Evolutionary conservation across 2,329 filamentous ascomycete genomes (phyloP).

Genomic region (Penicillium capsulatum): DNA sequence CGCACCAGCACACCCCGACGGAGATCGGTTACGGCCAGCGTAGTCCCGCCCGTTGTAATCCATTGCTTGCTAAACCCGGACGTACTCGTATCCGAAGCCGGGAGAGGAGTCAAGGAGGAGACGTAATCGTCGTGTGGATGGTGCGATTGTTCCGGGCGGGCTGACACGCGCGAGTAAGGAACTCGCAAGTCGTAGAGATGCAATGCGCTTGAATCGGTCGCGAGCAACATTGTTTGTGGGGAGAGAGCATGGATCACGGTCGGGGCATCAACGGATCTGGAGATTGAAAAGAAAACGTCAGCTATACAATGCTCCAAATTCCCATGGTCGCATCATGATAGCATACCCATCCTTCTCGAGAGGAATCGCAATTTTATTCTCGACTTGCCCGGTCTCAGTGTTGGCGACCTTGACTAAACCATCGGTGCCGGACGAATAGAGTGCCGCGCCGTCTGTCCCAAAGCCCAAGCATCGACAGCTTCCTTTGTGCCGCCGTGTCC

Average conservation of each 20-base stretch:
- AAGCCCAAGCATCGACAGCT: constrained; percentile 83
- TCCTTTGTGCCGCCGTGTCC: constrained; percentile 84
- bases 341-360: constrained; percentile 39
- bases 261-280: constrained; percentile 61
- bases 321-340: neutral
- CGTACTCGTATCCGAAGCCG: constrained; percentile 72
- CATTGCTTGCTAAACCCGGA: constrained; percentile 91
- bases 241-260: constrained; percentile 78
- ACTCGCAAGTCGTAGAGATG: constrained; percentile 81
- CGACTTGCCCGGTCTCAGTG: constrained; percentile 60
- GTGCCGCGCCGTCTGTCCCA: constrained; percentile 68
- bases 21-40: constrained; percentile 83
- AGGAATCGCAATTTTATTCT: constrained; percentile 78
- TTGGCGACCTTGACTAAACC: constrained; percentile 60
- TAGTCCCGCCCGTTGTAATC: constrained; percentile 88
- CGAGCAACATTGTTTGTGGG: constrained; percentile 81
- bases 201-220: constrained; percentile 82
- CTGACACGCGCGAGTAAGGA: constrained; percentile 50
- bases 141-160: constrained; percentile 72
- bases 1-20: constrained; percentile 79
- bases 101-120: constrained; percentile 78
- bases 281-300: constrained; percentile 27
- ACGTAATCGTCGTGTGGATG: constrained; percentile 90
- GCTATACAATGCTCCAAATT: neutral
- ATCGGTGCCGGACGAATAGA: constrained; percentile 59